Percentiles rank a stretch among this genome's conserved stretches.
These are phyloP conservation scores for Trichoderma brevicompactum DNA, from an alignment of 2,329 filamentous ascomycete species.

Conservation along the genomic window DNA sequence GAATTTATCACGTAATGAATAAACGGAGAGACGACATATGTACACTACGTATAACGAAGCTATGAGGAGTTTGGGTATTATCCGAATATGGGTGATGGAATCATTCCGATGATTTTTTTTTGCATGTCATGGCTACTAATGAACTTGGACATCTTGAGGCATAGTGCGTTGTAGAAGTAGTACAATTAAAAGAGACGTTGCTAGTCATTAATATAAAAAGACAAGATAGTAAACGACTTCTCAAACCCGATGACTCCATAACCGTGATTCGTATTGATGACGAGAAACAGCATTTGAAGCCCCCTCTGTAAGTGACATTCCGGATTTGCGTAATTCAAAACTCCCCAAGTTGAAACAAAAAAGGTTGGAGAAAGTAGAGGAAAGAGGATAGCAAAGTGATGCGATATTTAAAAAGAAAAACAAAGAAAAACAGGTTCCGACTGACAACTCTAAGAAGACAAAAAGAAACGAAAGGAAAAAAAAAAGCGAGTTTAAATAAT, in stretches of 20 bases:
- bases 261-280: not conserved
- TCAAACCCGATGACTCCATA: not conserved
- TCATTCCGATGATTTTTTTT: not conserved
- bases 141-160: not conserved
- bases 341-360: not conserved
- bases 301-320: not conserved
- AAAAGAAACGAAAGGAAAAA: not conserved
- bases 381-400: not conserved
- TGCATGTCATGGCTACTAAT: not conserved
- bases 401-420: not conserved
- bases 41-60: no score
- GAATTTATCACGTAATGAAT: no score
- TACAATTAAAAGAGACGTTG: not conserved
- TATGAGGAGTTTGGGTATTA: no score
- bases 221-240: not conserved
- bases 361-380: not conserved
- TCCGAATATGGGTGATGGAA: no score
- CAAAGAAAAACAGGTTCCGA: not conserved
- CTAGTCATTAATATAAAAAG: not conserved
- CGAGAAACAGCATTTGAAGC: not conserved
- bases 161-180: not conserved
- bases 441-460: not conserved
- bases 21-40: no score
- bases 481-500: constrained; percentile 47
- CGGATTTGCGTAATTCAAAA: not conserved